Percentiles rank a stretch among this genome's conserved stretches.
These are phyloP conservation scores for Mucor plumbeus DNA, from an alignment of 371 early-diverging fungal species.

Conservation along the genomic window DNA sequence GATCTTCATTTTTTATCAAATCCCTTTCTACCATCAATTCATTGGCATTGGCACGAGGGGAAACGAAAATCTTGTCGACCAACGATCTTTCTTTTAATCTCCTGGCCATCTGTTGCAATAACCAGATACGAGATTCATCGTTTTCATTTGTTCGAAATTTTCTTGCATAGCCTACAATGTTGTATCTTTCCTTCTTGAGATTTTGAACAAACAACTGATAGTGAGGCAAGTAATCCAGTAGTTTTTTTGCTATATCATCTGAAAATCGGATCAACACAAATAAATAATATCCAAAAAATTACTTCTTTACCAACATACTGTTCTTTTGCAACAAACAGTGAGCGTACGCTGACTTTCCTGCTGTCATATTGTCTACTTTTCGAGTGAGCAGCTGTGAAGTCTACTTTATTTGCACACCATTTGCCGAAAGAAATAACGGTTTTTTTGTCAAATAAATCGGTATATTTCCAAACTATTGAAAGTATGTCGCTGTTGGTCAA, in stretches of 20 bases:
- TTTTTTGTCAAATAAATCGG: constrained; percentile 26
- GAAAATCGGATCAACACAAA: constrained; percentile 26
- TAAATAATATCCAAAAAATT: constrained; percentile 25
- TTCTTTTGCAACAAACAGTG: constrained; percentile 31
- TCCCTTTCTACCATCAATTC: too few species aligned
- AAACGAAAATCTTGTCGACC: too few species aligned
- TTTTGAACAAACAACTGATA: constrained; percentile 27
- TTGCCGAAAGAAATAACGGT: constrained; percentile 13
- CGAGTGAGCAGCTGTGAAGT: constrained; percentile 19
- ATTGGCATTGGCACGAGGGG: too few species aligned
- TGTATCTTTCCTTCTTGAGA: constrained; percentile 26
- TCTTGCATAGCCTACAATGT: constrained; percentile 32
- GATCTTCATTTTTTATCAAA: too few species aligned
- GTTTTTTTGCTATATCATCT: constrained; percentile 30
- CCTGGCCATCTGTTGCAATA: constrained; percentile 32
- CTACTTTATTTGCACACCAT: constrained; percentile 24
- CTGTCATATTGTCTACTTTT: constrained; percentile 24
- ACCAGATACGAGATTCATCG: constrained; percentile 29
- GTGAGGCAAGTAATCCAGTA: constrained; percentile 28
- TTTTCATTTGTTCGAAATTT: constrained; percentile 30
- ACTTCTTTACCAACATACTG: constrained; percentile 27
- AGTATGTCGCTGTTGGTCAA: constrained; percentile 30
- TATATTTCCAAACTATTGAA: constrained; percentile 28
- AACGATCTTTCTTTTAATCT: too few species aligned
- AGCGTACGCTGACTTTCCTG: constrained; percentile 27